A percentile compares a stretch with the other conserved stretches of the same genome.
These are phyloP conservation scores for Vigna reflexopilosa DNA, from an alignment of 306 rosid genomes.

Conservation along the genomic window DNA sequence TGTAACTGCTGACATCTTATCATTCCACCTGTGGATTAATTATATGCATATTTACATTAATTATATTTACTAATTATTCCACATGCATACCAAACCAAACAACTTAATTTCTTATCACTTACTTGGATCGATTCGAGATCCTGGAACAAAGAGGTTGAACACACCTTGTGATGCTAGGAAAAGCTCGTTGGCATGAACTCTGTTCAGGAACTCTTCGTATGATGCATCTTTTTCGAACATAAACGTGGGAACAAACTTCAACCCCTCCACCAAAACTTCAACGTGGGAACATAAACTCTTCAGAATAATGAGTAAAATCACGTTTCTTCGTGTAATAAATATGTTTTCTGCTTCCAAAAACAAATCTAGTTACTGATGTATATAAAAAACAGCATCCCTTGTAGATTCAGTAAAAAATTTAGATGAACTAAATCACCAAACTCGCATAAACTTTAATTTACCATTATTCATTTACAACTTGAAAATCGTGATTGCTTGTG, in stretches of 20 bases:
- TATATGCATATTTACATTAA: background rate
- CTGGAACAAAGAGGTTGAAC: slow-evolving; percentile 75
- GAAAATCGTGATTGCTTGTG: background rate
- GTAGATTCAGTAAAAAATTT: too few species aligned
- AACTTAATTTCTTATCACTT: slow-evolving; percentile 28
- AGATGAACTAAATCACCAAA: background rate
- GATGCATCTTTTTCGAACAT: slow-evolving; percentile 61
- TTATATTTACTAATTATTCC: background rate
- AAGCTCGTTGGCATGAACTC: slow-evolving; percentile 66
- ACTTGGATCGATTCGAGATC: slow-evolving; percentile 72
- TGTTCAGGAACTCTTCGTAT: slow-evolving; percentile 67
- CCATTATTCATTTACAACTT: background rate
- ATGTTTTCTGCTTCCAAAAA: background rate
- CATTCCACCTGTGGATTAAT: slow-evolving; percentile 70
- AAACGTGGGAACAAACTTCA: slow-evolving; percentile 58
- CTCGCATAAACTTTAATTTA: background rate
- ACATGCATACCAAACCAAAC: background rate
- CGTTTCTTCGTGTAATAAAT: background rate
- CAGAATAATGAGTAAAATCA: background rate
- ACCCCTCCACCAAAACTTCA: slow-evolving; percentile 38
- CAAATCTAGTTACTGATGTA: background rate
- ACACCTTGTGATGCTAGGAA: slow-evolving; percentile 63
- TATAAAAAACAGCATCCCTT: background rate
- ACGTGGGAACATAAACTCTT: too few species aligned
- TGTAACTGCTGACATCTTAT: slow-evolving; percentile 67